Base-by-base conservation (phyloP, 208 protist species). In the Acanthamoeba culbertsoni region DNA sequence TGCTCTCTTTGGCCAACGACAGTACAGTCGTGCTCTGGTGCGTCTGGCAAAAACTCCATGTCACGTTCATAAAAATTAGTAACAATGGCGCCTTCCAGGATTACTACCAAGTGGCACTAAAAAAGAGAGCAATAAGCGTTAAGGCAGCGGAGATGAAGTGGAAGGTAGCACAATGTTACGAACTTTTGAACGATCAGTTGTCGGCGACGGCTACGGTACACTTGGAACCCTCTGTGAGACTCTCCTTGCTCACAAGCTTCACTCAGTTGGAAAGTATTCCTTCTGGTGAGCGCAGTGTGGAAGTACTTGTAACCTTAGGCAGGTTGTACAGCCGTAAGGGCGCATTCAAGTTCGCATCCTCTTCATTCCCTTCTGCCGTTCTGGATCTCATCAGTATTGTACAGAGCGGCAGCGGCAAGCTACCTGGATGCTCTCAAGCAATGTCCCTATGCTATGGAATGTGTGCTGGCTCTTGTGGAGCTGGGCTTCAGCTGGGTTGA, bases 131-230 rank as follows among this genome's bases (percentile, higher is more conserved):
- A 16, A 63, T 90, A n/a, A 23, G 28, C 35, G 7, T 37, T 10
- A 90, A 57, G 53, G 28, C 16, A 40, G 40, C 26, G 12, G 51
- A 63, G 18, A n/a, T 90, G 16, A 55, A 55, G 28, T 90, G 82
- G 82, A 90, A 90, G 82, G 63, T 90, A 6, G 82, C 82, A 26
- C 82, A 90, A 28, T 90, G 82, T 46, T 31, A 65, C n/a, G 8
- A 10, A 7, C 37, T 42, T 20, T 31, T 90, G 7, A 63, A 63
- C 42, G 82, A 90, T 8, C 28, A 65, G 35, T 23, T 12, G 8
- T 18, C 7, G 33, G 82, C 82, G 26, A 18, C 63, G 23, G 33
- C 8, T n/a, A 28, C 42, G 51, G 82, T 90, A 65, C 33, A 12
- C 37, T 14, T 35, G n/a, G n/a, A n/a, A n/a, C n/a, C 51, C 82